A percentile compares a stretch with the other conserved stretches of the same genome.
Conservation (phyloP, 2,329 filamentous ascomycete genomes). For the Elsinoe australis region DNA sequence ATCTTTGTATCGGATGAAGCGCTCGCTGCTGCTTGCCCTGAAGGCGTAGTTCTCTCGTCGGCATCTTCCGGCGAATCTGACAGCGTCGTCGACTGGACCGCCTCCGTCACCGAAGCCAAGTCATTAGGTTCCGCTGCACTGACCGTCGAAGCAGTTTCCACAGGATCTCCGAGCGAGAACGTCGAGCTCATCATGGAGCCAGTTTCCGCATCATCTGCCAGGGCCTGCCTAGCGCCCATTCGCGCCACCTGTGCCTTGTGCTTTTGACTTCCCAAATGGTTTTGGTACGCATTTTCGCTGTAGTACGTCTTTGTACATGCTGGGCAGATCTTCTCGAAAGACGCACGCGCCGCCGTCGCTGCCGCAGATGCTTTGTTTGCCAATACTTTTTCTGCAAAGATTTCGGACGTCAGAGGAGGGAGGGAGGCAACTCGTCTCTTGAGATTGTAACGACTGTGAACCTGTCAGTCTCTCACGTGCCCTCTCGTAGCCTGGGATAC, state of each 20-base stretch:
- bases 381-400: conserved; percentile 92
- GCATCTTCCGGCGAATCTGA: conserved; percentile 17
- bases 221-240: conserved; percentile 34
- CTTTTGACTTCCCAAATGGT: conserved; percentile 85
- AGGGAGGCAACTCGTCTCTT: conserved; percentile 88
- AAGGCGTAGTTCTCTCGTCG: conserved; percentile 13
- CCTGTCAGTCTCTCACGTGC: neutral
- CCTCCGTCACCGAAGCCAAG: conserved; percentile 68
- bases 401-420: conserved; percentile 81
- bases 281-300: conserved; percentile 91
- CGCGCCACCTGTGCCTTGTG: conserved; percentile 63
- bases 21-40: conserved; percentile 24
- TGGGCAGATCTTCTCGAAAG: conserved; percentile 75
- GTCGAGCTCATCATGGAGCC: conserved; percentile 78
- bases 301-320: conserved; percentile 88
- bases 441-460: conserved; percentile 76
- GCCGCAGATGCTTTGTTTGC: conserved; percentile 78
- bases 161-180: conserved; percentile 79
- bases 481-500: no score
- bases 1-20: conserved; percentile 16
- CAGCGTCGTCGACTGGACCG: conserved; percentile 55
- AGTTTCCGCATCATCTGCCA: conserved; percentile 58
- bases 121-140: conserved; percentile 62
- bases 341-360: conserved; percentile 78
- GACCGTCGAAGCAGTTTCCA: conserved; percentile 44